phyloP scores from a whole-genome alignment of 1,139 yeast species.

The Debaryomycetaceae sp. region DNA sequence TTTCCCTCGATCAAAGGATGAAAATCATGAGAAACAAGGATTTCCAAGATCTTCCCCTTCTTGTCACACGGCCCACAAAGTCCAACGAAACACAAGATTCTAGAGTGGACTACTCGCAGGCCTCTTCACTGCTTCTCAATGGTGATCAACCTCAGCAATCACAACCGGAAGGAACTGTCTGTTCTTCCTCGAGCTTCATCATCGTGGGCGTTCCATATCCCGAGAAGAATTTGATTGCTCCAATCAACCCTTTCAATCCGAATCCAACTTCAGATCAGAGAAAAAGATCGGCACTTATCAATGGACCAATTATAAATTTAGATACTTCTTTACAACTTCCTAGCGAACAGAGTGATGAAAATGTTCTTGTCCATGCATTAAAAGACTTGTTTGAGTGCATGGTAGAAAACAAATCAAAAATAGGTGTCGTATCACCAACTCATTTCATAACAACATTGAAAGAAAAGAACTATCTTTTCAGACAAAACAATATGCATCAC shows the following conservation, averaged over 20 bases:
- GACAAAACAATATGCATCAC: conserved; percentile 89
- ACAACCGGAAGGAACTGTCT: conserved; percentile 19
- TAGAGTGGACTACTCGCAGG: conserved; percentile 32
- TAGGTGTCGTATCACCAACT: conserved; percentile 84
- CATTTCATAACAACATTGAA: conserved; percentile 72
- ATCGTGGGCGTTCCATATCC: conserved; percentile 46
- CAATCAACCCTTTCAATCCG: conserved; percentile 42
- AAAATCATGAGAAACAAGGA: conserved; percentile 28
- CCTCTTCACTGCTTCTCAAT: conserved; percentile 34
- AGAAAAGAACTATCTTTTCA: conserved; percentile 76
- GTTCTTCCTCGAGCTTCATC: conserved; percentile 31
- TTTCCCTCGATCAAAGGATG: conserved; percentile 34
- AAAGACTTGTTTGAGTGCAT: conserved; percentile 85
- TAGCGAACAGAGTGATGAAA: conserved; percentile 43
- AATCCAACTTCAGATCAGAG: conserved; percentile 69
- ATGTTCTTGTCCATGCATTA: conserved; percentile 65
- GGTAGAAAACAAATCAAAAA: conserved; percentile 63
- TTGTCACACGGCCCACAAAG: conserved; percentile 36
- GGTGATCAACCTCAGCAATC: conserved; percentile 14
- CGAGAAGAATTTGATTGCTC: conserved; percentile 30
- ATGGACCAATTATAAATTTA: conserved; percentile 81
- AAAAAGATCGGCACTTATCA: conserved; percentile 72
- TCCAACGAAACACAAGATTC: conserved; percentile 6
- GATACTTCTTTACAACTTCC: conserved; percentile 56
- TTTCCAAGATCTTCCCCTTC: conserved; percentile 30